Evolutionary conservation across 306 rosid genomes (phyloP), one percentile per base, ranked within the genome.

Genomic region (Ceratonia siliqua): DNA sequence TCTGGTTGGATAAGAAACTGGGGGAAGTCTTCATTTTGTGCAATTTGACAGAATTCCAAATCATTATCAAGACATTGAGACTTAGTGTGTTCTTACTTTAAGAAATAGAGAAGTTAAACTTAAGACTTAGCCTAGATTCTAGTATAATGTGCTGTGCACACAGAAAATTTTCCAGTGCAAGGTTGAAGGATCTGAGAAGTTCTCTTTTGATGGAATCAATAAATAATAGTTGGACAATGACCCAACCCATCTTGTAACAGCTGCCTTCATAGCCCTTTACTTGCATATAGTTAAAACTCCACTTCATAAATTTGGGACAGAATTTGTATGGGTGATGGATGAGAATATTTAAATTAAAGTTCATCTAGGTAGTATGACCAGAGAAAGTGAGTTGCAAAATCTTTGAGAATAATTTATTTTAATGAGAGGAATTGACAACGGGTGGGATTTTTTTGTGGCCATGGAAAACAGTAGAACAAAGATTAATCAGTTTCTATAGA

Each of bases 331-430:
- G 4, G 21, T 5, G 8, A 46, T 15, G 33, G 12, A 2, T 35
- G 32, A 18, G 49, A 20, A 52, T 50, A 35, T 8, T 15, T 15
- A 5, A 33, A 8, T 18, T 45, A 5, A 20, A 35, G 15, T 20
- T 52, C 6, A 15, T 20, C 30, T 18, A 82, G 85, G 66, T 87
- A 87, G 91, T 87, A 62, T 85, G 91, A 18, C 89, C 89, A 3
- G 91, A 88, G 81, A 82, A 84, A 79, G 14, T 9, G 14, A 41
- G 3, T 11, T 41, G 14, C 9, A 41, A 41, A 41, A 3, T 9
- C 45, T 41, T 11, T 2, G 0, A n/a, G n/a, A n/a, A 0, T 38
- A 6, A 6, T 38, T 4, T 56, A 10, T 71, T 24, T n/a, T 54
- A 5, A 41, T 12, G 28, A 24, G 17, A 54, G 41, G 0, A 0